Percentiles rank a stretch among this genome's conserved stretches.
These are phyloP conservation scores for Phytophthora tentaculata DNA, from an alignment of 352 stramenopile genomes.

Conservation along the genomic window DNA sequence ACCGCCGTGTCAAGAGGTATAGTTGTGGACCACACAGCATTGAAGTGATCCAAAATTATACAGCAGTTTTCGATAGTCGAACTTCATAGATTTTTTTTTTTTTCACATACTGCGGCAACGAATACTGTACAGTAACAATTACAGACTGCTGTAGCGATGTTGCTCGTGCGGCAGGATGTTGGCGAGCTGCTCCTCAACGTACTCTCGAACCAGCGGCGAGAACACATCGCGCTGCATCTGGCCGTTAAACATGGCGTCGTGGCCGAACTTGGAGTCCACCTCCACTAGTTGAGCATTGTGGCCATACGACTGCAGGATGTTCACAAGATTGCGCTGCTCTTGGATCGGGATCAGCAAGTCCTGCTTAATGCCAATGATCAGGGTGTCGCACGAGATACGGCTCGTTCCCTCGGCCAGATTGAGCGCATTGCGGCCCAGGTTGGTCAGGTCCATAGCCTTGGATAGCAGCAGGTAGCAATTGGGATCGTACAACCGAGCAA, in stretches of 20 bases:
- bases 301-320: constrained; percentile 84
- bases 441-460: constrained; percentile 89
- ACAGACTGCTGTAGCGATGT: constrained; percentile 83
- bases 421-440: constrained; percentile 68
- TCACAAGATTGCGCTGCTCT: constrained; percentile 80
- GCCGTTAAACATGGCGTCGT: constrained; percentile 88
- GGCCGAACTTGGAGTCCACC: constrained; percentile 86
- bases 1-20: constrained; percentile 18
- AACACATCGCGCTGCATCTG: constrained; percentile 87
- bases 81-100: no score
- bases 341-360: constrained; percentile 86
- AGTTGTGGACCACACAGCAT: not conserved
- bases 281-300: constrained; percentile 67
- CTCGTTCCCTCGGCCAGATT: constrained; percentile 80
- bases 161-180: constrained; percentile 66
- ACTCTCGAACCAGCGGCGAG: constrained; percentile 68
- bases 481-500: constrained; percentile 82
- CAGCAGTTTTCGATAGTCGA: no score
- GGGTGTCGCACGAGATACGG: constrained; percentile 66
- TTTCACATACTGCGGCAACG: no score
- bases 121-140: constrained; percentile 35
- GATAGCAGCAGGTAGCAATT: constrained; percentile 92
- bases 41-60: constrained; percentile 1
- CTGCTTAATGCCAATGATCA: constrained; percentile 86
- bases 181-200: constrained; percentile 69